phyloP scores from a whole-genome alignment of 2,329 filamentous ascomycete genomes.

The Fusarium brachygibbosum region DNA sequence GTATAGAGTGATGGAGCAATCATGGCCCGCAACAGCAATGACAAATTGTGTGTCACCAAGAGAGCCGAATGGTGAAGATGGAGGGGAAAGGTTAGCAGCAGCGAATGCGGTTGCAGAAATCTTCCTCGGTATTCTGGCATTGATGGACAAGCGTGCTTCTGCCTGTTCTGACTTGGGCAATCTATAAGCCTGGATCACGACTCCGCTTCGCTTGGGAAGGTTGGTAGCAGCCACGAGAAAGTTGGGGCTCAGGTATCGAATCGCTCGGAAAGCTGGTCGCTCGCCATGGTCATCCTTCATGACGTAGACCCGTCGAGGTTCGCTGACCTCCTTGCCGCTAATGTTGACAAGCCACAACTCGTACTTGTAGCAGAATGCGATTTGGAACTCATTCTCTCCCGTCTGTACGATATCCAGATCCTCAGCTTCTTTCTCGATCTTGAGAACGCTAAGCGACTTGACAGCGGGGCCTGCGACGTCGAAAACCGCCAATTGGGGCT shows the following conservation, averaged over 20 bases:
- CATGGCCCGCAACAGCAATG: conserved; percentile 83
- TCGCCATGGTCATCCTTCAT: conserved; percentile 63
- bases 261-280: conserved; percentile 67
- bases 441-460: conserved; percentile 63
- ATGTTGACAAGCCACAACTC: conserved; percentile 78
- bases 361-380: conserved; percentile 84
- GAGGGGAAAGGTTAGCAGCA: conserved; percentile 75
- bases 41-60: conserved; percentile 80
- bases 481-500: conserved; percentile 85
- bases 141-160: conserved; percentile 65
- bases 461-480: conserved; percentile 66
- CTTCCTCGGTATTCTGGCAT: conserved; percentile 71
- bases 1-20: conserved; percentile 82
- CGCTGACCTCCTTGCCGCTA: conserved; percentile 59
- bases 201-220: conserved; percentile 69
- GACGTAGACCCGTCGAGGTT: conserved; percentile 68
- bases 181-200: conserved; percentile 69
- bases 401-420: conserved; percentile 78
- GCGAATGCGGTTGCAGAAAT: conserved; percentile 84
- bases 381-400: conserved; percentile 72
- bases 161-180: conserved; percentile 58
- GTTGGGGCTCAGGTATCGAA: conserved; percentile 70
- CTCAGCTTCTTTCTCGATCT: conserved; percentile 69
- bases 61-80: conserved; percentile 63
- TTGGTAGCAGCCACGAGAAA: conserved; percentile 72